Conservation (phyloP, 2,329 filamentous ascomycete species). For the Conoideocrella luteorostrata region DNA sequence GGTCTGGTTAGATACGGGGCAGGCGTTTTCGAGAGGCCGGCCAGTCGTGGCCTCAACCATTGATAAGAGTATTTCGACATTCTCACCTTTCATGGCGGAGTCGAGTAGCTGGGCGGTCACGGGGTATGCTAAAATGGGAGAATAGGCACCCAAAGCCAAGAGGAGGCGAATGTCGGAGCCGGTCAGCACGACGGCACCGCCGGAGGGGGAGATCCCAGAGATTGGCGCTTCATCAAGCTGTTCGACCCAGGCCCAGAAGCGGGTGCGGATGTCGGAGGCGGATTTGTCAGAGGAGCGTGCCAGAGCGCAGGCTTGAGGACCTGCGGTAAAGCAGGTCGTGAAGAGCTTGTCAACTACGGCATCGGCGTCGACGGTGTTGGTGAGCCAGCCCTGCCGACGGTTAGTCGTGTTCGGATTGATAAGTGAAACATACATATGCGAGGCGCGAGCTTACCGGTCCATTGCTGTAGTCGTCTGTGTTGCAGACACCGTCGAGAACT, state of each 20-base stretch:
- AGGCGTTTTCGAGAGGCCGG: slow-evolving; percentile 17
- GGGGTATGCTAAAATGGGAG: slow-evolving; percentile 15
- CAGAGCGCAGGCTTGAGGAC: slow-evolving; percentile 22
- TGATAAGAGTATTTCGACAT: slow-evolving; percentile 2
- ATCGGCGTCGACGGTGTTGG: slow-evolving; percentile 32
- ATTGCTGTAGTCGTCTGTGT: slow-evolving; percentile 30
- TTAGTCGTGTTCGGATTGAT: no score
- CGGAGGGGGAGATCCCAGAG: slow-evolving; percentile 13
- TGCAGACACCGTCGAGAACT: slow-evolving; percentile 32
- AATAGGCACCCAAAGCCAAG: slow-evolving; percentile 24
- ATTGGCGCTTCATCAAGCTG: slow-evolving; percentile 22
- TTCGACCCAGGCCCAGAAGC: slow-evolving; percentile 25
- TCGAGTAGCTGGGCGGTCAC: slow-evolving; percentile 11
- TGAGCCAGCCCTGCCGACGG: slow-evolving; percentile 24
- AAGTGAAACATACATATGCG: no score
- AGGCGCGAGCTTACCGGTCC: slow-evolving; percentile 18
- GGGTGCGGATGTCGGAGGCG: slow-evolving; percentile 22
- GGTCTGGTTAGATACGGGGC: slow-evolving; percentile 7
- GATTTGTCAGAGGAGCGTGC: slow-evolving; percentile 17
- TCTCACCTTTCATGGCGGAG: slow-evolving; percentile 15
- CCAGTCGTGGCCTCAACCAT: slow-evolving; percentile 1
- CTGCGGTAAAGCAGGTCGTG: slow-evolving; percentile 27
- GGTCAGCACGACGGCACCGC: slow-evolving; percentile 21
- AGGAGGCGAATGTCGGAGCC: slow-evolving; percentile 22
- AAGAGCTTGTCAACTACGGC: slow-evolving; percentile 27